Evolutionary conservation across 2,329 filamentous ascomycete genomes (phyloP).

Genomic region (Mycosphaerella sp.): DNA sequence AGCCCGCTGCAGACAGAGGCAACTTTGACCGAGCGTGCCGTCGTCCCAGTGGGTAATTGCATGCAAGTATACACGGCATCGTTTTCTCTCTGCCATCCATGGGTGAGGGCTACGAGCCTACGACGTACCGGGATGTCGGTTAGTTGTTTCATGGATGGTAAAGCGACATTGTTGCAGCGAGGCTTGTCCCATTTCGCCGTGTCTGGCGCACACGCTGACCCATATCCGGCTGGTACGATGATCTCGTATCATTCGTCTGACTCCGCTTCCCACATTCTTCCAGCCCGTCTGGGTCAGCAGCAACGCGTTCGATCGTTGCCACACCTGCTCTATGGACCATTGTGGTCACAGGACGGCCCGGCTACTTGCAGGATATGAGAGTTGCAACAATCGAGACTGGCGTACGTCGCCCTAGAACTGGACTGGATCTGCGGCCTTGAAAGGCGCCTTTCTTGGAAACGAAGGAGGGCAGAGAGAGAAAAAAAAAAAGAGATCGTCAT

Average conservation of each 20-base stretch:
- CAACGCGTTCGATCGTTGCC: constrained; percentile 4
- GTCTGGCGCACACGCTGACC: constrained; percentile 9
- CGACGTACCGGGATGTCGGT: constrained; percentile 1
- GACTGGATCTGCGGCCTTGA: background rate
- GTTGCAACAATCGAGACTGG: background rate
- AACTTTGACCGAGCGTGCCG: constrained; percentile 6
- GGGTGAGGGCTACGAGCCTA: too few species aligned
- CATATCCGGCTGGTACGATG: constrained; percentile 8
- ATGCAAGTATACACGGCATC: background rate
- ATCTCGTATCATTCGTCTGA: background rate
- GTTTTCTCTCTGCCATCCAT: background rate
- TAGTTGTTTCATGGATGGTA: constrained; percentile 7
- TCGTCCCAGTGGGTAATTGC: background rate
- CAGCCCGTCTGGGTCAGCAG: background rate
- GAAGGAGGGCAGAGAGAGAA: too few species aligned
- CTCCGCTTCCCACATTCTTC: background rate
- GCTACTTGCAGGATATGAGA: background rate
- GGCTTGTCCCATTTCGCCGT: constrained; percentile 18
- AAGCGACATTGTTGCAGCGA: constrained; percentile 22
- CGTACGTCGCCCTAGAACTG: constrained; percentile 1
- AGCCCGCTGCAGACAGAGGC: background rate
- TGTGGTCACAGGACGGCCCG: background rate
- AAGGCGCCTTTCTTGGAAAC: too few species aligned
- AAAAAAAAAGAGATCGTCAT: constrained; percentile 8
- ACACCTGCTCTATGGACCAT: background rate